A percentile compares a stretch with the other conserved stretches of the same genome.
Evolutionary conservation across 2,329 filamentous ascomycete species (phyloP).

Genomic region (Bimuria novae-zelandiae): DNA sequence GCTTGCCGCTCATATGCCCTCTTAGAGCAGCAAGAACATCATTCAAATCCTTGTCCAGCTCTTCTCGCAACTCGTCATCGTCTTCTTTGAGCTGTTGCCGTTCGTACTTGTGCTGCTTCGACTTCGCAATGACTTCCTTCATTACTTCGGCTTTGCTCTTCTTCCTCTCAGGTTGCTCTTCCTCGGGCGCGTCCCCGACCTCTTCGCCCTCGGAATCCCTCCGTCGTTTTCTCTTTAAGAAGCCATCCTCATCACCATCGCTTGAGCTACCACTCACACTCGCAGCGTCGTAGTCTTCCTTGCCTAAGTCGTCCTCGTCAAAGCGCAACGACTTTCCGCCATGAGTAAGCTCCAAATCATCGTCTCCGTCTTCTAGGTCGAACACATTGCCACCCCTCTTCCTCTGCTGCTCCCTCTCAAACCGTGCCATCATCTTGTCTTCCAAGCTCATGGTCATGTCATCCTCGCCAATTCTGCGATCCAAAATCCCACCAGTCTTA

Average conservation of each 20-base stretch:
- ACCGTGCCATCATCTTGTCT: conserved; percentile 88
- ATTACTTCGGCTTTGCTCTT: conserved; percentile 97
- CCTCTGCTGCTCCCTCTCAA: conserved; percentile 83
- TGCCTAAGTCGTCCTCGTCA: conserved; percentile 53
- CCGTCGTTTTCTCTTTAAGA: conserved; percentile 49
- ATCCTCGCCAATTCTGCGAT: conserved; percentile 93
- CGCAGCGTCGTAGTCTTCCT: conserved; percentile 79
- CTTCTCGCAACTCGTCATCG: conserved; percentile 82
- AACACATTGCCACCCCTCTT: conserved; percentile 82
- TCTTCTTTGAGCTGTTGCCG: conserved; percentile 90
- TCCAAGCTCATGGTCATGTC: conserved; percentile 93
- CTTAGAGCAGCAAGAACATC: conserved; percentile 75
- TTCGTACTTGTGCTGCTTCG: conserved; percentile 93
- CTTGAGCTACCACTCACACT: conserved; percentile 63
- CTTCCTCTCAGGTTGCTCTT: conserved; percentile 74
- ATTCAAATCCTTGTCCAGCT: conserved; percentile 81
- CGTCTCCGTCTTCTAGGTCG: conserved; percentile 84
- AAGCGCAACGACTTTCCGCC: conserved; percentile 75
- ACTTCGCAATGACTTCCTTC: conserved; percentile 97
- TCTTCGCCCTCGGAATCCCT: conserved; percentile 53
- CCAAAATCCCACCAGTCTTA: conserved; percentile 89
- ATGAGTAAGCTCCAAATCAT: conserved; percentile 77
- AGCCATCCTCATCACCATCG: conserved; percentile 46
- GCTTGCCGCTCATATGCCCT: conserved; percentile 57
- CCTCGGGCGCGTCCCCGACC: conserved; percentile 45